Base-by-base conservation (phyloP, 2,329 filamentous ascomycete species). In the Blastomyces parvus region DNA sequence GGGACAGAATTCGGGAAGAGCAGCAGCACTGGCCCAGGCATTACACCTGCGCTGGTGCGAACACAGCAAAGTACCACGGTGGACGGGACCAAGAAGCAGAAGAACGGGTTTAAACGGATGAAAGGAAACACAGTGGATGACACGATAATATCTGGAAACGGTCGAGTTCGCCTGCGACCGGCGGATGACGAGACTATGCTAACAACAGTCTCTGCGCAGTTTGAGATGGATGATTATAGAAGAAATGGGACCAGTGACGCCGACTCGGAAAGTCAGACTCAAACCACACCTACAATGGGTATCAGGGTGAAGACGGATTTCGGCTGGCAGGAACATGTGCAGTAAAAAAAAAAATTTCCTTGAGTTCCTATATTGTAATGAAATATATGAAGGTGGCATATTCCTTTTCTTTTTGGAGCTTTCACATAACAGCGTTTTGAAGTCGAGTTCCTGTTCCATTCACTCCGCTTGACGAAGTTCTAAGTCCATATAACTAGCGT, bases 271-370 rank as follows among this genome's bases (percentile, higher is more conserved):
- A 42, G 38, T 11, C 22, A 42, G 9, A 55, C 7, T 9, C 27
- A 55, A 33, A 4, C 30, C 19, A 36, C 52, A 11, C 27, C 50
- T 53, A 25, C 50, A 7, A 57, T 57, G 56, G 33, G 33, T 42
- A 58, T 58, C 38, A 58, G 56, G 22, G 56, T 58, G 22, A 58
- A 58, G 36, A 58, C 22, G 33, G 56, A 58, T 17, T 58, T 58
- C 36, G 36, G 40, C 33, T 58, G 56, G 56, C 33, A 42, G 25
- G 56, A 58, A 27, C 14, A 58, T 42, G 25, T 40, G 3, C 56
- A 55, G 52, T 55, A 55, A n/a, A n/a, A n/a, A n/a, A n/a, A n/a
- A n/a, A n/a, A n/a, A 17, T n/a, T 33, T 36, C 36, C 36, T 38
- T 55, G 30, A 36, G 27, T 55, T 27, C 22, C 48, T 27, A 25